Conservation (phyloP, 2,329 filamentous ascomycete species). For the Neofusicoccum cordaticola region DNA sequence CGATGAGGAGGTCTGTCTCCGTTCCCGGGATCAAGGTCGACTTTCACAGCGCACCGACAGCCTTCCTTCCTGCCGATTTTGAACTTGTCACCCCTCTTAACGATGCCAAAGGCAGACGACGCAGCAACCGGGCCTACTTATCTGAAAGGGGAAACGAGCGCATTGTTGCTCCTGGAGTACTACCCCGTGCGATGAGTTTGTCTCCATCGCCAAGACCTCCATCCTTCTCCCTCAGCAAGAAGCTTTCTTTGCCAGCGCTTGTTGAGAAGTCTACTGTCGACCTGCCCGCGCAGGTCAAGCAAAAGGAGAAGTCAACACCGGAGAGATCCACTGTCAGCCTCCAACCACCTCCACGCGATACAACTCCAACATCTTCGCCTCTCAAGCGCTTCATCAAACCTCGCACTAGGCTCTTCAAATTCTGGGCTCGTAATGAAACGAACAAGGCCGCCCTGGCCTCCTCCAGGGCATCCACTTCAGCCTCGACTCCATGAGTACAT, state of each 20-base stretch:
- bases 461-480: constrained; percentile 1
- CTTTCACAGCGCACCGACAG: constrained; percentile 48
- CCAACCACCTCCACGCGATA: neutral
- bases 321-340: neutral
- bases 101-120: neutral
- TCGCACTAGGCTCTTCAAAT: constrained; percentile 37
- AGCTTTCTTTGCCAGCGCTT: constrained; percentile 13
- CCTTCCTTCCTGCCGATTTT: constrained; percentile 49
- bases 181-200: constrained; percentile 10
- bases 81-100: constrained; percentile 29
- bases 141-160: constrained; percentile 3
- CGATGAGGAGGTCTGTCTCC: constrained; percentile 17
- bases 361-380: neutral
- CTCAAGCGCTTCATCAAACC: constrained; percentile 24
- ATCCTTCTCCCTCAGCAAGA: neutral
- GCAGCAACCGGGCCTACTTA: neutral
- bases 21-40: constrained; percentile 32
- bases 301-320: neutral
- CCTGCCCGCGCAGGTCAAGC: constrained; percentile 1
- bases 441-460: constrained; percentile 10
- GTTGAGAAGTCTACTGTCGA: constrained; percentile 3
- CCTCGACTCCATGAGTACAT: constrained; percentile 1
- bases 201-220: constrained; percentile 10
- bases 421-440: constrained; percentile 26
- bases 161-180: constrained; percentile 4